A percentile compares a stretch with the other conserved stretches of the same genome.
Evolutionary conservation across 78 protist species (phyloP).

Genomic region (Monocercomonoides exilis): DNA sequence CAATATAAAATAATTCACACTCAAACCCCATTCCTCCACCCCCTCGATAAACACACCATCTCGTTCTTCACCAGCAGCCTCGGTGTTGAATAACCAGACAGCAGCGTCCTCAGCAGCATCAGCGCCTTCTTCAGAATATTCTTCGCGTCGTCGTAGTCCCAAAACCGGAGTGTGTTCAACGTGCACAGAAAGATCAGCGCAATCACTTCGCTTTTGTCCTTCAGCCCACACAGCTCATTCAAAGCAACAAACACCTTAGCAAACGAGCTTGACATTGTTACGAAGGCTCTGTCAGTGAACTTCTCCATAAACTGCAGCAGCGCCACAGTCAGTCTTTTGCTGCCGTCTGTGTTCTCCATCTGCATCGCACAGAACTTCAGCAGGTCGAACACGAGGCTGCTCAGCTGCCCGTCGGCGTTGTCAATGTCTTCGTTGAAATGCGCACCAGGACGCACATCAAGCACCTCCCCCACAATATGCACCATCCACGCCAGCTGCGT

Average conservation of each 20-base stretch:
- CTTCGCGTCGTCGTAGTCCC: too few relatives aligned
- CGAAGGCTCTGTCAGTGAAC: neutral
- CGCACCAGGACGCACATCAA: neutral
- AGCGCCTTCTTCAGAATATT: too few relatives aligned
- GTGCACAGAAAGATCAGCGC: neutral
- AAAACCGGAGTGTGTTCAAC: neutral
- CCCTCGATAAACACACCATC: too few relatives aligned
- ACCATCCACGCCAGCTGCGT: slow-evolving; percentile 1
- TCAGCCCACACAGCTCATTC: neutral
- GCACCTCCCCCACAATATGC: neutral
- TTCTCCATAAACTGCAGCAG: neutral
- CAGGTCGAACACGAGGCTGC: neutral
- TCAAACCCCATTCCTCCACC: too few relatives aligned
- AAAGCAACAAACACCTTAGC: neutral
- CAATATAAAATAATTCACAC: too few relatives aligned
- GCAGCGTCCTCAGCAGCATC: too few relatives aligned
- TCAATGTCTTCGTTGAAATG: neutral
- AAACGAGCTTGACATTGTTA: neutral
- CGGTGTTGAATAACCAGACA: too few relatives aligned
- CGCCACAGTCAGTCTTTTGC: neutral
- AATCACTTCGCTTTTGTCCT: neutral
- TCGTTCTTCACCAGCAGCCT: too few relatives aligned
- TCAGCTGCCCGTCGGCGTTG: neutral
- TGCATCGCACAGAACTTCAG: neutral
- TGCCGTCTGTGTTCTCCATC: neutral